A percentile compares a stretch with the other conserved stretches of the same genome.
These are phyloP conservation scores for Candida tammaniensis DNA, from an alignment of 805 yeast species.

Conservation along the genomic window DNA sequence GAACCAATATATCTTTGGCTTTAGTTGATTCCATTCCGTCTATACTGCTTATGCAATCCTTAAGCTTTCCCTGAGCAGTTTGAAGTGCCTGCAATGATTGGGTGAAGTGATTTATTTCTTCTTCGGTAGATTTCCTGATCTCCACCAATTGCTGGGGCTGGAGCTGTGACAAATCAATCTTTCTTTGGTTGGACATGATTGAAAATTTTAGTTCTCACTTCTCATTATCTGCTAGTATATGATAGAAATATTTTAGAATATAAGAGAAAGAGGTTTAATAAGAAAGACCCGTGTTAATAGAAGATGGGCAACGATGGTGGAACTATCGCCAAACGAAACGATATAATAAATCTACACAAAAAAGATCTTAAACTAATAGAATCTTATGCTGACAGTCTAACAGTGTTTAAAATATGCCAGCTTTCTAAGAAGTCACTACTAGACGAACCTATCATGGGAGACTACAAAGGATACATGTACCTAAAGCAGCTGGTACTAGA, in stretches of 20 bases:
- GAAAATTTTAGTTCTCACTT: neutral
- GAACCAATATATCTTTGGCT: conserved; percentile 65
- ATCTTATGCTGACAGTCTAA: conserved; percentile 10
- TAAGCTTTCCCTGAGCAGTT: conserved; percentile 77
- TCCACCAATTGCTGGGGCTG: conserved; percentile 82
- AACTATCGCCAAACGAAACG: conserved; percentile 57
- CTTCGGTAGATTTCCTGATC: conserved; percentile 77
- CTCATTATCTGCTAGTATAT: too few species aligned
- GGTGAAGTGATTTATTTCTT: conserved; percentile 81
- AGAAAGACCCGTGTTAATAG: too few species aligned
- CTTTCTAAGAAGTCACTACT: conserved; percentile 40
- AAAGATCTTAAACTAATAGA: conserved; percentile 14
- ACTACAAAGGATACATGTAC: conserved; percentile 62
- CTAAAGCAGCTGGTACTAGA: conserved; percentile 64
- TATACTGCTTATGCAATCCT: conserved; percentile 75
- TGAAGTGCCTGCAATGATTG: conserved; percentile 80
- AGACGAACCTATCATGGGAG: conserved; percentile 56
- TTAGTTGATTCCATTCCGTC: conserved; percentile 44
- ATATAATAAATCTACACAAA: conserved; percentile 34
- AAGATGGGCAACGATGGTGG: conserved; percentile 66
- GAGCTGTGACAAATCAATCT: conserved; percentile 63
- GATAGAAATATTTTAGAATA: too few species aligned
- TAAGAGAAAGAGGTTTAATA: too few species aligned
- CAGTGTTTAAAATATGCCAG: conserved; percentile 40
- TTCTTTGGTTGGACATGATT: conserved; percentile 14